These are phyloP conservation scores for Gracilariopsis chorda DNA, from an alignment of 23 red algal genomes.

Conservation along the genomic window DNA sequence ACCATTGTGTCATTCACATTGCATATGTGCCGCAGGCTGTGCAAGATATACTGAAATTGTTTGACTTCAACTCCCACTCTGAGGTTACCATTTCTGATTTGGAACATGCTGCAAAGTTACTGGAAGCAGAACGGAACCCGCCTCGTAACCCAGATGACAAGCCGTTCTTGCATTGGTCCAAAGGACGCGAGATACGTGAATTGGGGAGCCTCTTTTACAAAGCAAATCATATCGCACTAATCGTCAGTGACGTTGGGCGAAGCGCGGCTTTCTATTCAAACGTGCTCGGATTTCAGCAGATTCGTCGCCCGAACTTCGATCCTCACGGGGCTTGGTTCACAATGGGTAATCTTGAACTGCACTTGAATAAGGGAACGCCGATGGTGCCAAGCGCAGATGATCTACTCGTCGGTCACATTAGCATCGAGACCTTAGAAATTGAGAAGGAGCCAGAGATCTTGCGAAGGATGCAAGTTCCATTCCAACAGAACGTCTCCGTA, in stretches of 20 bases:
- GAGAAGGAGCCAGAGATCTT: neutral
- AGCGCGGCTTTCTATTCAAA: conserved; percentile 19
- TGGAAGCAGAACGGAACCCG: neutral
- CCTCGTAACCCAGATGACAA: neutral
- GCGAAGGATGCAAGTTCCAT: neutral
- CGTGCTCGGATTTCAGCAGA: conserved; percentile 36
- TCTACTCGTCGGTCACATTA: conserved; percentile 41
- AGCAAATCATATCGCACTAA: conserved; percentile 34
- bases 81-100: neutral
- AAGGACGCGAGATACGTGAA: neutral
- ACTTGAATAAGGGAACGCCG: conserved; percentile 37
- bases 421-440: conserved; percentile 37
- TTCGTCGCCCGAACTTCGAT: conserved; percentile 40
- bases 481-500: conserved; percentile 50
- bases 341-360: conserved; percentile 41
- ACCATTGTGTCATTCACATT: no score
- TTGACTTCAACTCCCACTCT: neutral
- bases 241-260: conserved; percentile 32
- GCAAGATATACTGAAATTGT: neutral
- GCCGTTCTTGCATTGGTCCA: neutral
- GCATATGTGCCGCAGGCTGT: neutral
- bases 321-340: conserved; percentile 50
- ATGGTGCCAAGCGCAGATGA: neutral
- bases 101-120: neutral
- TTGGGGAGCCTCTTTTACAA: conserved; percentile 19